Evolutionary conservation across 441 rosid species (phyloP).

Genomic region (Eruca vesicaria): DNA sequence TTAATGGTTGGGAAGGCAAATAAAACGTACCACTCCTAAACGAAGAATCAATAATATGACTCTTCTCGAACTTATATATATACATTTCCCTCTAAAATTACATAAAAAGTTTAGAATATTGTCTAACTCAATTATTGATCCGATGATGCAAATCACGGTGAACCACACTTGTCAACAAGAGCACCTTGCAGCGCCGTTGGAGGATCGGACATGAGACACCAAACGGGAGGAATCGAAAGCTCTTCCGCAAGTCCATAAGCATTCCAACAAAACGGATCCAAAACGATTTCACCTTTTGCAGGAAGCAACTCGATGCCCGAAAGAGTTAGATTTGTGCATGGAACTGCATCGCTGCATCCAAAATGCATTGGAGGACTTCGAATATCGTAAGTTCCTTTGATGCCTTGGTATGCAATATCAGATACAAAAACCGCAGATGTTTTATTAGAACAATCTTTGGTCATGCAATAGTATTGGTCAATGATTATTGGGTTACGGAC

Average conservation of each 20-base stretch:
- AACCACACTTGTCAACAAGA: constrained; percentile 44
- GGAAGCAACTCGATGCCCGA: constrained; percentile 79
- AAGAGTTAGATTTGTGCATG: constrained; percentile 76
- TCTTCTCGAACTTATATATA: constrained; percentile 19
- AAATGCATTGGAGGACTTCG: constrained; percentile 80
- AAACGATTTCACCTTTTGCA: constrained; percentile 52
- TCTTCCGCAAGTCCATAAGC: constrained; percentile 69
- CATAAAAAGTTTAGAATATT: constrained; percentile 10
- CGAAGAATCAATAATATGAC: constrained; percentile 11
- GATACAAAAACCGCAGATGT: constrained; percentile 74
- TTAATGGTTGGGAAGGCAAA: constrained; percentile 22
- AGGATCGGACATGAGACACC: constrained; percentile 62
- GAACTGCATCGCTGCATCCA: constrained; percentile 74
- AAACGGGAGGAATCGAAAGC: constrained; percentile 68
- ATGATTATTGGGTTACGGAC: constrained; percentile 81
- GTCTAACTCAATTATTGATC: constrained; percentile 36
- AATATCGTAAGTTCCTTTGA: constrained; percentile 74
- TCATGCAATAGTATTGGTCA: constrained; percentile 74
- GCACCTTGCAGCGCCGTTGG: constrained; percentile 45
- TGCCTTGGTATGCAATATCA: constrained; percentile 55
- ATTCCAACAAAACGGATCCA: constrained; percentile 86
- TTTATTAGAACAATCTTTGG: constrained; percentile 64
- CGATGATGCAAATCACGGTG: background rate
- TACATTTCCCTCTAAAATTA: constrained; percentile 4
- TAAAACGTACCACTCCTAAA: constrained; percentile 30